Evolutionary conservation across 1,284 basidiomycete genomes (phyloP), one percentile per base, ranked within the genome.

Genomic region (Exobasidium rhododendri): DNA sequence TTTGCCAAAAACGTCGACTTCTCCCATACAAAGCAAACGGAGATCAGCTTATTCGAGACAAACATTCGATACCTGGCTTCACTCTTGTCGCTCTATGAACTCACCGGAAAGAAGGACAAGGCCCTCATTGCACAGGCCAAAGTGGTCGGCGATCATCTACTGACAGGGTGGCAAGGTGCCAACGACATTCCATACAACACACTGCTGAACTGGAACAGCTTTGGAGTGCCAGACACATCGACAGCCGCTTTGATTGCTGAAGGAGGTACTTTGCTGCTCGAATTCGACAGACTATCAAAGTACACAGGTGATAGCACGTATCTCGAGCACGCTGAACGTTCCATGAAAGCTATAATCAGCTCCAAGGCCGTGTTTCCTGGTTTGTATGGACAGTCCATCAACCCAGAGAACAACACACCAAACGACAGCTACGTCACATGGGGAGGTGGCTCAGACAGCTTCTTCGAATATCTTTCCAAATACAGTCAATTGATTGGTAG

Each of bases 11-110:
- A 29, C 17, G 67, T 74, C 53, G 65, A 76, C 45, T 76, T 71
- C 30, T 64, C 49, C 44, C 64, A 65, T 47, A 75, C 74, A 6
- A 46, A 49, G 4, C 55, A 55, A 17, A 29, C 29, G 11, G 35
- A 31, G 10, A 70, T 76, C 56, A 69, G 68, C 47, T 46, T 76
- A 6, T 76, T 76, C 32, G 74, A 76, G 58, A 76, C 74, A 40
- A 76, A 68, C 57, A 77, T 77, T 53, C 63, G 75, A 0, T 73
- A 75, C 32, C 62, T 77, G 17, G 75, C 65, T n/a, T 74, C 74
- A 11, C 47, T 75, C 3, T 61, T 77, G 35, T 66, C 62, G 3
- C 68, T 74, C 1, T 77, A 75, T 60, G 75, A 77, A 58, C 62
- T 75, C 17, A 66, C 61, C 14, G 74, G 70, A 14, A 66, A 69